phyloP scores from a whole-genome alignment of 2,329 filamentous ascomycete genomes.

The Teratosphaeria destructans region DNA sequence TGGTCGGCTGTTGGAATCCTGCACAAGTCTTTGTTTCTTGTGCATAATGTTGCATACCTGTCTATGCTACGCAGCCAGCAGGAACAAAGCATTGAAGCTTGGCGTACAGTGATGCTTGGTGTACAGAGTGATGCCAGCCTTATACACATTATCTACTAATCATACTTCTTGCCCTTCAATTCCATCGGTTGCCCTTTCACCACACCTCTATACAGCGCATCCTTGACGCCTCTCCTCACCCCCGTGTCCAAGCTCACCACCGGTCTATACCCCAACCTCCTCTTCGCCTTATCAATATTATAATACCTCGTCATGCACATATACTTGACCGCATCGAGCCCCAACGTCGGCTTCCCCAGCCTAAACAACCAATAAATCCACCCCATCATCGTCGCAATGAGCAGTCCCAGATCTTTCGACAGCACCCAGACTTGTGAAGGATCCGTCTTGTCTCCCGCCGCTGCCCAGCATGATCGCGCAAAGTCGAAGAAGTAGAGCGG shows the following conservation, averaged over 20 bases:
- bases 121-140: background rate
- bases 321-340: slow-evolving; percentile 46
- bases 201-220: slow-evolving; percentile 28
- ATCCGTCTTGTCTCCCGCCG: slow-evolving; percentile 30
- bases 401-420: slow-evolving; percentile 30
- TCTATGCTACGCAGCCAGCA: background rate
- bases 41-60: background rate
- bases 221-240: slow-evolving; percentile 34
- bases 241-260: slow-evolving; percentile 58
- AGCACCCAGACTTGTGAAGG: slow-evolving; percentile 34
- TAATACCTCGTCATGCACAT: slow-evolving; percentile 69
- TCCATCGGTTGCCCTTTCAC: slow-evolving; percentile 24
- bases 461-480: slow-evolving; percentile 36
- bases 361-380: slow-evolving; percentile 33
- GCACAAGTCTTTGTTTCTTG: background rate
- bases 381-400: slow-evolving; percentile 34
- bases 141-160: background rate
- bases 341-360: slow-evolving; percentile 37
- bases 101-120: background rate
- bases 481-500: slow-evolving; percentile 44
- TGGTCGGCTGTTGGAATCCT: background rate
- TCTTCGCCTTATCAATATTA: slow-evolving; percentile 65
- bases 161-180: slow-evolving; percentile 21
- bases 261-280: slow-evolving; percentile 57
- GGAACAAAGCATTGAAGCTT: background rate